A percentile compares a stretch with the other conserved stretches of the same genome.
Conservation (phyloP, 768 basidiomycete species). For the Suillus cothurnatus region DNA sequence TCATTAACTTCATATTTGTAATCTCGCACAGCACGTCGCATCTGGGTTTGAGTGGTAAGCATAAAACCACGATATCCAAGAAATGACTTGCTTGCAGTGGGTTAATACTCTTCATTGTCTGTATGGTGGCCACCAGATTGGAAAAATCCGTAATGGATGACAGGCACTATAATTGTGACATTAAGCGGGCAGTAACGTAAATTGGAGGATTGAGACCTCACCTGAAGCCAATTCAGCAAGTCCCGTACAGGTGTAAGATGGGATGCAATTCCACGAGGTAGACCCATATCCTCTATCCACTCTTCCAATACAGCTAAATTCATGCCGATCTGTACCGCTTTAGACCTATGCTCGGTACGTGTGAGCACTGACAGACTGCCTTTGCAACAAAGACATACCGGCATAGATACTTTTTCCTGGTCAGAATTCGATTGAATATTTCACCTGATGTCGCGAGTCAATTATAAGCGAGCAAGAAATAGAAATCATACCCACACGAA, state of each 20-base stretch:
- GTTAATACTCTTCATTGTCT: constrained; percentile 83
- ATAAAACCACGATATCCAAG: constrained; percentile 4
- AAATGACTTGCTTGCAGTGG: constrained; percentile 72
- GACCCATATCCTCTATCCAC: constrained; percentile 81
- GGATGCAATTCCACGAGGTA: constrained; percentile 75
- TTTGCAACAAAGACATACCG: constrained; percentile 48
- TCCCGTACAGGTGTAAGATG: constrained; percentile 88
- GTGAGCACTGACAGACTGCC: constrained; percentile 9
- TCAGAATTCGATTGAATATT: constrained; percentile 81
- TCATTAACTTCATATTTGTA: constrained; percentile 95
- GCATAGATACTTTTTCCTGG: constrained; percentile 94
- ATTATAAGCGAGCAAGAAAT: constrained; percentile 14
- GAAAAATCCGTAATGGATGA: constrained; percentile 90
- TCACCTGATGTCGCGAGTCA: constrained; percentile 54
- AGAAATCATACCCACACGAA: constrained; percentile 62
- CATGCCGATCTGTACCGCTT: constrained; percentile 87
- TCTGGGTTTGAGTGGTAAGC: constrained; percentile 43
- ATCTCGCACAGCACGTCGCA: constrained; percentile 92
- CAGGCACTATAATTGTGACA: constrained; percentile 53
- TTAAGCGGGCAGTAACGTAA: constrained; percentile 3
- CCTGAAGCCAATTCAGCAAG: constrained; percentile 85
- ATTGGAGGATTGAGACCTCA: constrained; percentile 30
- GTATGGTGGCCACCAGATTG: constrained; percentile 86
- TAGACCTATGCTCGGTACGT: constrained; percentile 50
- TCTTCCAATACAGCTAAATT: constrained; percentile 87